Evolutionary conservation across 768 basidiomycete species (phyloP), one percentile per base, ranked within the genome.

Genomic region (Collybiopsis luxurians): DNA sequence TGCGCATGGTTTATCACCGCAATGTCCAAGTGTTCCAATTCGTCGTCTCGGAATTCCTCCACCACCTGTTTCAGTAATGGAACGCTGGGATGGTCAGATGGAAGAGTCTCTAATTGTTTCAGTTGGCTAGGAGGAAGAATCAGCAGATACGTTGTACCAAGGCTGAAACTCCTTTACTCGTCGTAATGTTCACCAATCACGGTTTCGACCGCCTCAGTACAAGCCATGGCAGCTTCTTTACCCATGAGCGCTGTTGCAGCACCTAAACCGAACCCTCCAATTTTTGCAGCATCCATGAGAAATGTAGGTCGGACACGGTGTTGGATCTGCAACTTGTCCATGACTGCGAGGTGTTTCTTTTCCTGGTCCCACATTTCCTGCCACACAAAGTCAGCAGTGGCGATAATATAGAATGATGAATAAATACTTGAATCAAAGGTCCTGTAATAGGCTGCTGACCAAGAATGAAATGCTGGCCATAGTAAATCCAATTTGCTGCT

Each of bases 291-390:
- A 34, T 92, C 90, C 56, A 85, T 86, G 42, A 98, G 78, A 1
- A 88, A 62, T 0, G 95, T 96, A 21, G 95, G 95, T 38, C 95
- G 82, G 36, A 92, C 79, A 24, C 77, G 77, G 68, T 98, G 93
- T 69, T 98, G 95, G 2, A 80, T 62, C 62, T 90, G 90, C 19
- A 98, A 72, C 64, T 84, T 87, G 66, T 95, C 83, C 86, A 96
- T 92, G 30, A 94, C 91, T 0, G 73, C 66, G 12, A 98, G 76
- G 70, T 98, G 95, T 68, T 91, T 92, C 74, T 89, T 90, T 71
- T 98, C 95, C 68, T 93, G 93, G 31, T 92, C 85, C 94, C 95
- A 98, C 95, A 98, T 98, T 58, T 91, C 89, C 95, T 98, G 53
- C 2, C 53, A n/a, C 56, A 39, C 44, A 54, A 31, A 34, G 11